Evolutionary conservation across 495 filamentous ascomycete genomes (phyloP), one percentile per base, ranked within the genome.

Genomic region (Aspergillus olivimuriae): DNA sequence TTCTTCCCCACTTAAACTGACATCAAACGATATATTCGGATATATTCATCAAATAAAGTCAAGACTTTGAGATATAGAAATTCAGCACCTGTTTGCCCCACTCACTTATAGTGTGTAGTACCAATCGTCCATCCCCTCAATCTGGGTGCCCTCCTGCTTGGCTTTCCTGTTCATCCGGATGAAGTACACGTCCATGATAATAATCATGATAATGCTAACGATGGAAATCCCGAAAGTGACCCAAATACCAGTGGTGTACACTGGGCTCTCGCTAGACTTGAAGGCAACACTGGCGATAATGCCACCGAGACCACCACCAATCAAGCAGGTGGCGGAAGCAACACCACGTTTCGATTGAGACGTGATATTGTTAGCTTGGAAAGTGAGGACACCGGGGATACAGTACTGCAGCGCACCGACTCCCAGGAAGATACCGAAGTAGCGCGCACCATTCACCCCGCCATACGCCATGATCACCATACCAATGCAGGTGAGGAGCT

Each of bases 61-160:
- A n/a, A n/a, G n/a, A n/a, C n/a, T n/a, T n/a, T n/a, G n/a, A n/a
- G n/a, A n/a, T n/a, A n/a, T n/a, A n/a, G n/a, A n/a, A n/a, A n/a
- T n/a, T n/a, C n/a, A n/a, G n/a, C n/a, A n/a, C n/a, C n/a, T n/a
- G n/a, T n/a, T n/a, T n/a, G n/a, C n/a, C n/a, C n/a, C n/a, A n/a
- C n/a, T n/a, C n/a, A n/a, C n/a, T n/a, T 46, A 50, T 15, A 50
- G 37, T n/a, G 47, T 50, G 18, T 46, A 50, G n/a, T 42, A 50
- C 47, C 42, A 50, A 15, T 41, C 39, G 6, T 44, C 15, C 42
- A 46, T 50, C 8, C 42, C 47, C 18, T 50, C 37, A 11, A 50
- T 17, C 11, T 33, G 37, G 4, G 21, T 16, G 8, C 42, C 47
- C 0, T 31, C 40, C 42, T 44, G 42, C 22, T 16, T 37, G 7